phyloP scores from a whole-genome alignment of 257 asterid genomes.

The Gentiana straminea region DNA sequence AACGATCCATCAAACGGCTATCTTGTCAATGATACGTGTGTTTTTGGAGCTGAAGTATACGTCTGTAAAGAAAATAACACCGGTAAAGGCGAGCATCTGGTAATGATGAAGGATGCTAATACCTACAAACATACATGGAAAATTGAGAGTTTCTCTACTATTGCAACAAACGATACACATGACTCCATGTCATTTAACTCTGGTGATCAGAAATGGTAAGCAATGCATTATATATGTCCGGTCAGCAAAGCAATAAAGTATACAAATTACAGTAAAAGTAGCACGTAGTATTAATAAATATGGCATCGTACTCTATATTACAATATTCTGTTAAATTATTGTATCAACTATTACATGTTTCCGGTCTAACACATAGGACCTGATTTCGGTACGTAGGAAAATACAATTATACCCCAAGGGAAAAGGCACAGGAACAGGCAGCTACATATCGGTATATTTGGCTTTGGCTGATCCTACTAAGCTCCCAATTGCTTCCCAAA shows the following conservation, averaged over 20 bases:
- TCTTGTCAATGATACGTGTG: slow-evolving; percentile 36
- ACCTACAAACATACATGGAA: slow-evolving; percentile 33
- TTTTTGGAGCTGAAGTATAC: slow-evolving; percentile 60
- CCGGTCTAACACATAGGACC: not conserved
- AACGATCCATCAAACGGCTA: slow-evolving; percentile 46
- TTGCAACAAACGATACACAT: slow-evolving; percentile 16
- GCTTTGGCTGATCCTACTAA: slow-evolving; percentile 41
- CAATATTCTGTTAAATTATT: not conserved
- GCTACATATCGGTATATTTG: slow-evolving; percentile 41
- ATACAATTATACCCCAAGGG: slow-evolving; percentile 50
- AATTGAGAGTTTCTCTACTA: slow-evolving; percentile 21
- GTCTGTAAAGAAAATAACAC: slow-evolving; percentile 28
- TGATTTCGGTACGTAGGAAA: slow-evolving; percentile 29
- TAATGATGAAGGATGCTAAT: slow-evolving; percentile 46
- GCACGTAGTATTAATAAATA: not conserved
- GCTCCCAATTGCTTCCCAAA: slow-evolving; percentile 25
- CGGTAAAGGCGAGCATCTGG: slow-evolving; percentile 38
- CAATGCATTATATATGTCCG: not conserved
- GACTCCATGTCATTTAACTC: slow-evolving; percentile 43
- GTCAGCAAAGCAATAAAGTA: too few species aligned
- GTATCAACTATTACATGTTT: not conserved
- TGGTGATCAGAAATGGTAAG: slow-evolving; percentile 43
- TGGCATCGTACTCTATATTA: not conserved
- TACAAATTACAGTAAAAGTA: too few species aligned
- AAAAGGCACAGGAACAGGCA: slow-evolving; percentile 43